A percentile compares a stretch with the other conserved stretches of the same genome.
Evolutionary conservation across 805 yeast genomes (phyloP).

Genomic region (Yamadazyma ubonensis): DNA sequence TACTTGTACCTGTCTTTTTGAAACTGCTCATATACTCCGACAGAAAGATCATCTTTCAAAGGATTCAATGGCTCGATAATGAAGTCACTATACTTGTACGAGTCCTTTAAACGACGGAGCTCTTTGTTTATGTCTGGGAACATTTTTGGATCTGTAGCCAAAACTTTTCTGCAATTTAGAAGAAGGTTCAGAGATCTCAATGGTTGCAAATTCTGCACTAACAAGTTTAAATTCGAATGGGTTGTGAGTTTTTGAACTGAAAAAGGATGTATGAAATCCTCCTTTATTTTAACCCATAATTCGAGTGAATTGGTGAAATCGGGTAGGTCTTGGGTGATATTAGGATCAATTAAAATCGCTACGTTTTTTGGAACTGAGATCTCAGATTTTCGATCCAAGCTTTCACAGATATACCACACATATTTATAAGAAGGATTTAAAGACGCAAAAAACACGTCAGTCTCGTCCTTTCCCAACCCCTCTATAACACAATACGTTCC

Average conservation of each 20-base stretch:
- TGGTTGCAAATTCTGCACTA: conserved; percentile 6
- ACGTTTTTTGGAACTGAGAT: conserved; percentile 2
- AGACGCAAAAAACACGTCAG: too few relatives aligned
- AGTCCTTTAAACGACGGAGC: not conserved
- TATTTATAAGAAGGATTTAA: too few relatives aligned
- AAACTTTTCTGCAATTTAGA: conserved; percentile 2
- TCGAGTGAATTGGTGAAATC: not conserved
- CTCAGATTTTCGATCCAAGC: too few relatives aligned
- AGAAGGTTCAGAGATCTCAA: not conserved
- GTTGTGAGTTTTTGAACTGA: conserved; percentile 3
- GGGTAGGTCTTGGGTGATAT: not conserved
- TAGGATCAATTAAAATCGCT: not conserved
- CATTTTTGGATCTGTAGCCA: not conserved
- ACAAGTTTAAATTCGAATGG: conserved; percentile 5
- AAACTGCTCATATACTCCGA: conserved; percentile 63
- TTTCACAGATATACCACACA: too few relatives aligned
- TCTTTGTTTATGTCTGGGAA: not conserved
- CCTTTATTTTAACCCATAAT: conserved; percentile 3
- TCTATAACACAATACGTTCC: conserved; percentile 1
- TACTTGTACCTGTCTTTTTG: conserved; percentile 74
- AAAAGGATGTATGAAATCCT: too few relatives aligned
- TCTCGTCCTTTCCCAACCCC: too few relatives aligned
- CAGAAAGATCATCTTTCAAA: conserved; percentile 52
- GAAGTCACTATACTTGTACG: conserved; percentile 10
- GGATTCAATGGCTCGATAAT: conserved; percentile 70